Base-by-base conservation (phyloP, 2,329 filamentous ascomycete species). In the Zarea fungicola region DNA sequence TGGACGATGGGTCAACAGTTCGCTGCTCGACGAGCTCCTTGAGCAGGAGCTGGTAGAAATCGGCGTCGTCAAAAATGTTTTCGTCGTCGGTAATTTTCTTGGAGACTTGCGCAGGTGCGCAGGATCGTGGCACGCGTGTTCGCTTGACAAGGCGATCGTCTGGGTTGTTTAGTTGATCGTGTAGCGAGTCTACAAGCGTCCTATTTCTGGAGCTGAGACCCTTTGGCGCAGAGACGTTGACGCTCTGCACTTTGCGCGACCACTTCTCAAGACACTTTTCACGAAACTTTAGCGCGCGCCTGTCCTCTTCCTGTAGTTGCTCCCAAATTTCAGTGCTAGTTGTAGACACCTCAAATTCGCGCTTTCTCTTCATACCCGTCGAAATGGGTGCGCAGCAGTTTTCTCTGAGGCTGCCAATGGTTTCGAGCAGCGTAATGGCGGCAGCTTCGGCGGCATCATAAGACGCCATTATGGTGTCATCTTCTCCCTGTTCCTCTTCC, bases 21-120 rank as follows among this genome's bases (percentile, higher is more conserved):
- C 92, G 85, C 64, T 95, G 89, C 62, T 96, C 89, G 9, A 99
- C 86, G 2, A 99, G 82, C 61, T 96, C 89, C 65, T 96, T 95
- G 23, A 99, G 80, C 2, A 99, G 78, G 13, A 93, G 73, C 64
- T 95, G 89, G 70, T 99, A 99, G 66, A 97, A 96, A 63, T 95
- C 84, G 10, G 88, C 89, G 59, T 99, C 93, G 63, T 97, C 92
- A 71, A 93, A 99, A 57, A 96, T 83, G 18, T 74, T 69, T 1
- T 66, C 64, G 59, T 84, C 82, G 56, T 84, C 77, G 9, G 70
- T 67, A 21, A 82, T 60, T 60, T 80, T 78, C 54, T 69, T 70
- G 25, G 75, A 75, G 1, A 77, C 76, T 58, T 92, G 87, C 0
- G 80, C 69, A 0, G 87, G 87, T 0, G 87, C 87, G 59, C 87